Conservation (phyloP, 345 rosid species). For the Boechera divaricarpa region DNA sequence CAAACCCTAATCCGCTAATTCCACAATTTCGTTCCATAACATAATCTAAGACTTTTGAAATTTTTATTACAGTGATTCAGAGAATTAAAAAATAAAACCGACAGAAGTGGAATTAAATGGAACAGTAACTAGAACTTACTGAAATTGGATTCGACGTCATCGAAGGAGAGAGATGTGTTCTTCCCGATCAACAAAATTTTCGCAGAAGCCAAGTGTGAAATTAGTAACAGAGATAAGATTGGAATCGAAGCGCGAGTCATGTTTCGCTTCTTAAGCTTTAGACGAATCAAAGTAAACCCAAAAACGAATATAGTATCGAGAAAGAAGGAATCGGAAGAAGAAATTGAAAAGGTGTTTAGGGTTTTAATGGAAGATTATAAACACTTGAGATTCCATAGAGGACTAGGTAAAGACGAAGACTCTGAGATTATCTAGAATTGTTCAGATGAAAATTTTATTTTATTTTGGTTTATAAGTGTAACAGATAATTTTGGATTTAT, state of each 20-base stretch:
- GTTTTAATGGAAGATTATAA: slow-evolving; percentile 44
- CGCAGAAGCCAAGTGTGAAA: slow-evolving; percentile 48
- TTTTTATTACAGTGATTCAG: not conserved
- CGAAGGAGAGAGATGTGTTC: slow-evolving; percentile 70
- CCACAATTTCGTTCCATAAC: not conserved
- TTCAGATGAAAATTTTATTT: not conserved
- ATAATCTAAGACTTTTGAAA: not conserved
- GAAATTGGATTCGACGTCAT: slow-evolving; percentile 80
- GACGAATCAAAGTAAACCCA: not conserved
- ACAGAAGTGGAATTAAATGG: not conserved
- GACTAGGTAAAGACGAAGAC: slow-evolving; percentile 1
- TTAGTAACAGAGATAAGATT: slow-evolving; percentile 45
- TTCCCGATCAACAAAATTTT: slow-evolving; percentile 69
- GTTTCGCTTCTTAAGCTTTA: not conserved
- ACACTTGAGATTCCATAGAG: slow-evolving; percentile 75
- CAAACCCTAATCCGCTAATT: slow-evolving; percentile 23
- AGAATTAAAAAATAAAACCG: not conserved
- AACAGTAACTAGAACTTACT: slow-evolving; percentile 50
- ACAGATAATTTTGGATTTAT: not conserved
- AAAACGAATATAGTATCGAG: not conserved
- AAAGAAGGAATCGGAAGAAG: not conserved
- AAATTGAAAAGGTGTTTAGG: slow-evolving; percentile 31
- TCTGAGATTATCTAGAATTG: slow-evolving; percentile 27
- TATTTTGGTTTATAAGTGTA: not conserved
- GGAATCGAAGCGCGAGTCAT: slow-evolving; percentile 41